A percentile compares a stretch with the other conserved stretches of the same genome.
Conservation (phyloP, 768 basidiomycete species). For the Hemileccinum impolitum region DNA sequence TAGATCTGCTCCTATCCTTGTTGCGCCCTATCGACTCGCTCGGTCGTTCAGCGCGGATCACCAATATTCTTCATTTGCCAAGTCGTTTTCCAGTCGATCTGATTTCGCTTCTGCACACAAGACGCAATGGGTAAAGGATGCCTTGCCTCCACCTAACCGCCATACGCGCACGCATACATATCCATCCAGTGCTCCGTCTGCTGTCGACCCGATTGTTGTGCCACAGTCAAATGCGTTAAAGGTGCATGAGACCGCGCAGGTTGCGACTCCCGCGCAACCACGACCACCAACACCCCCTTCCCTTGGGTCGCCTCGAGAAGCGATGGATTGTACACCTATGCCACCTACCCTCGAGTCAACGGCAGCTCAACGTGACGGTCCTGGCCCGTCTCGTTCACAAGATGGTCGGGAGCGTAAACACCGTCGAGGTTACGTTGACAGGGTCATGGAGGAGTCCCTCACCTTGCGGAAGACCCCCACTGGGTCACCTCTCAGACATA, state of each 20-base stretch:
- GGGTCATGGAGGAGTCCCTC: constrained; percentile 28
- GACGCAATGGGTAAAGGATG: constrained; percentile 28
- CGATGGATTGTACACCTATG: constrained; percentile 6
- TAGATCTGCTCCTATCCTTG: constrained; percentile 18
- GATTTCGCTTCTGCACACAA: constrained; percentile 53
- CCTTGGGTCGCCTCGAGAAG: constrained; percentile 23
- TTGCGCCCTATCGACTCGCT: constrained; percentile 10
- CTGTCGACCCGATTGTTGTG: constrained; percentile 32
- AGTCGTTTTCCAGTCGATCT: constrained; percentile 52
- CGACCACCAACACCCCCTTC: constrained; percentile 10
- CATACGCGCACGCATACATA: constrained; percentile 47
- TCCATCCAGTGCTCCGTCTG: constrained; percentile 41
- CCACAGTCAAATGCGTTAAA: constrained; percentile 34
- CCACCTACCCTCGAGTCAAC: constrained; percentile 10
- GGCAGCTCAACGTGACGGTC: constrained; percentile 3
- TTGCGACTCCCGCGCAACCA: not conserved
- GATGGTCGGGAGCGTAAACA: constrained; percentile 43
- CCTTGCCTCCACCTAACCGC: constrained; percentile 2
- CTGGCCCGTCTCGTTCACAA: constrained; percentile 6
- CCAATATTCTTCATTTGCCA: constrained; percentile 22
- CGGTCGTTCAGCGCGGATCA: constrained; percentile 31
- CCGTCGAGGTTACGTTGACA: constrained; percentile 55
- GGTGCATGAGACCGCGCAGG: not conserved
- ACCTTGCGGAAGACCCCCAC: constrained; percentile 46
- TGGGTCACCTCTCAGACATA: constrained; percentile 38